Conservation (phyloP, 306 rosid species). For the Spatholobus suberectus region DNA sequence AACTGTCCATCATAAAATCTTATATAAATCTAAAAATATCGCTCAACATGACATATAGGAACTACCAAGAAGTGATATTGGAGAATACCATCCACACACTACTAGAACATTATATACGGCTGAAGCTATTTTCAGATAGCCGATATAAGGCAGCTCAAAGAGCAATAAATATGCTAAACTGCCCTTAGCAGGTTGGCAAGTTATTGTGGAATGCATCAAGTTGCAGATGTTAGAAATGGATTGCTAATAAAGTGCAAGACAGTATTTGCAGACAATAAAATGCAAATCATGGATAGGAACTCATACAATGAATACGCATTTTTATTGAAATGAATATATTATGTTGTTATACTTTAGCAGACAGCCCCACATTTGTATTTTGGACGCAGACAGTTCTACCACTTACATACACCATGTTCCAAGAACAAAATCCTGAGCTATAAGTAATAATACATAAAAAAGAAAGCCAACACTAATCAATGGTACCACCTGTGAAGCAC, state of each 20-base stretch:
- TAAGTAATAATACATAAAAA: not conserved
- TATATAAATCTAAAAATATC: not conserved
- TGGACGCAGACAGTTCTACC: not conserved
- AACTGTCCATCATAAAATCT: not conserved
- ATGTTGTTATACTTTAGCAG: not conserved
- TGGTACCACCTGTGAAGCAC: not conserved
- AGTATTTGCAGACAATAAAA: not conserved
- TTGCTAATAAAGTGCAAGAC: not conserved
- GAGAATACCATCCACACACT: too few species aligned
- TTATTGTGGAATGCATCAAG: not conserved
- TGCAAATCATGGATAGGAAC: not conserved
- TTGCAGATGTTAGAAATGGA: not conserved
- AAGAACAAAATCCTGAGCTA: not conserved
- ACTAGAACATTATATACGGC: not conserved
- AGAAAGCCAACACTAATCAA: not conserved
- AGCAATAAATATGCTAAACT: not conserved
- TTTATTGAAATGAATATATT: not conserved
- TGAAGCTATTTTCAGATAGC: conserved; percentile 15
- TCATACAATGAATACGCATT: not conserved
- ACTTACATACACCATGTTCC: not conserved
- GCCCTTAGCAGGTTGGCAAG: not conserved
- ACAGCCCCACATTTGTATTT: not conserved
- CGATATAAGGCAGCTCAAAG: not conserved
- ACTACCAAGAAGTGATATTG: too few species aligned
- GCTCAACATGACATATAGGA: too few species aligned